phyloP scores from a whole-genome alignment of 2,329 filamentous ascomycete genomes.

The Seiridium unicorne region DNA sequence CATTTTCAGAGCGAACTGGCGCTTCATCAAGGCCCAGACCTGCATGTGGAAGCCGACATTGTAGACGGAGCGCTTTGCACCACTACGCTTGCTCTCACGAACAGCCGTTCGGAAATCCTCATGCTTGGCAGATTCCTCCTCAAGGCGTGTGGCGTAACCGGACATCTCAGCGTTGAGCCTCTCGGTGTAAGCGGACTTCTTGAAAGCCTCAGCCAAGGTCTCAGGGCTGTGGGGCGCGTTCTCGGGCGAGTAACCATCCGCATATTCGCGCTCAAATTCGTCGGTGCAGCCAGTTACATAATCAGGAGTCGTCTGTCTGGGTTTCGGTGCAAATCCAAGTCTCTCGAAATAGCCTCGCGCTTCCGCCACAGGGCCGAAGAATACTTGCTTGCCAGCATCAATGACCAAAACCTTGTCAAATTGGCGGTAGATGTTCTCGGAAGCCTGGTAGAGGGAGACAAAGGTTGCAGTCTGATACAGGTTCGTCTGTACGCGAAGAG shows the following conservation, averaged over 20 bases:
- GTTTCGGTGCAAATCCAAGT: constrained; percentile 72
- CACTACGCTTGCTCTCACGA: constrained; percentile 73
- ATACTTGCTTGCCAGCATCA: constrained; percentile 72
- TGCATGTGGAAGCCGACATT: constrained; percentile 80
- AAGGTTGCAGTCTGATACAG: constrained; percentile 83
- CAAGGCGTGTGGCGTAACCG: constrained; percentile 63
- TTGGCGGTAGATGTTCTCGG: constrained; percentile 74
- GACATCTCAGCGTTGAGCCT: constrained; percentile 64
- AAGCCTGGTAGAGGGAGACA: constrained; percentile 83
- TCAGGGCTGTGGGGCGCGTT: constrained; percentile 70
- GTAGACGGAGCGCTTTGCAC: constrained; percentile 76
- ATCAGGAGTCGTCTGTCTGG: constrained; percentile 77
- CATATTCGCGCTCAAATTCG: constrained; percentile 78
- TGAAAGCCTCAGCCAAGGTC: constrained; percentile 68
- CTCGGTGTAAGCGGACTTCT: constrained; percentile 57
- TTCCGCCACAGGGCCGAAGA: constrained; percentile 66
- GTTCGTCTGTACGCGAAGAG: constrained; percentile 77
- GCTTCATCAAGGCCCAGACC: constrained; percentile 78
- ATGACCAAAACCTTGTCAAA: constrained; percentile 87
- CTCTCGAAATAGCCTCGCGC: constrained; percentile 74
- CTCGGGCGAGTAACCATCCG: constrained; percentile 60
- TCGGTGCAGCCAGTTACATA: constrained; percentile 82
- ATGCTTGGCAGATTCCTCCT: constrained; percentile 64
- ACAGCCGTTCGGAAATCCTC: constrained; percentile 78
- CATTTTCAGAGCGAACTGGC: constrained; percentile 82